These are phyloP conservation scores for Fusarium xylarioides DNA, from an alignment of 2,329 filamentous ascomycete genomes.

Conservation along the genomic window DNA sequence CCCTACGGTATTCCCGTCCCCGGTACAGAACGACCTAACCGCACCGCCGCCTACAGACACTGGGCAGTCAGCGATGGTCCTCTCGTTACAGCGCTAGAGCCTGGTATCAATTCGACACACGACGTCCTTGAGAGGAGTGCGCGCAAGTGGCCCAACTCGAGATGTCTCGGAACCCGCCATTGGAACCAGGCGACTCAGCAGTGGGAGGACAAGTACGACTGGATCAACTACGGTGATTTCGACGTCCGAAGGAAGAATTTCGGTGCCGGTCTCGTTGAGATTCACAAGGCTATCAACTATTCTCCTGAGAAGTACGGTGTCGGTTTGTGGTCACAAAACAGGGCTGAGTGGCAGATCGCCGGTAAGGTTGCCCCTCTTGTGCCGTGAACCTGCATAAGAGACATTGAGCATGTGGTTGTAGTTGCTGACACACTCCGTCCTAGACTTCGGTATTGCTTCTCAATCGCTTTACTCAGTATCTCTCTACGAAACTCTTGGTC, in stretches of 20 bases:
- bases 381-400: constrained; percentile 4
- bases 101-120: constrained; percentile 75
- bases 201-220: constrained; percentile 79
- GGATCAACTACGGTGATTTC: constrained; percentile 85
- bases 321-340: constrained; percentile 87
- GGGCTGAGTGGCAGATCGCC: constrained; percentile 87
- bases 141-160: constrained; percentile 69
- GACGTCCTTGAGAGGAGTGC: constrained; percentile 80
- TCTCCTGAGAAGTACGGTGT: constrained; percentile 71
- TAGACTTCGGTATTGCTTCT: constrained; percentile 86
- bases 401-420: not conserved
- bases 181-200: constrained; percentile 79
- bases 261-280: constrained; percentile 83
- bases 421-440: constrained; percentile 18
- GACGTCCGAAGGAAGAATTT: constrained; percentile 82
- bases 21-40: constrained; percentile 75
- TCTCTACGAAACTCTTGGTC: constrained; percentile 94
- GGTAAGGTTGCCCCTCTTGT: constrained; percentile 54
- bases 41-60: constrained; percentile 83
- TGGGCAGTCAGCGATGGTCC: constrained; percentile 78
- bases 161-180: constrained; percentile 81
- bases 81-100: constrained; percentile 77
- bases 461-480: constrained; percentile 91
- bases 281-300: constrained; percentile 79
- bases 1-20: constrained; percentile 83